Evolutionary conservation across 2,329 filamentous ascomycete species (phyloP).

Genomic region (Apiospora sp.): DNA sequence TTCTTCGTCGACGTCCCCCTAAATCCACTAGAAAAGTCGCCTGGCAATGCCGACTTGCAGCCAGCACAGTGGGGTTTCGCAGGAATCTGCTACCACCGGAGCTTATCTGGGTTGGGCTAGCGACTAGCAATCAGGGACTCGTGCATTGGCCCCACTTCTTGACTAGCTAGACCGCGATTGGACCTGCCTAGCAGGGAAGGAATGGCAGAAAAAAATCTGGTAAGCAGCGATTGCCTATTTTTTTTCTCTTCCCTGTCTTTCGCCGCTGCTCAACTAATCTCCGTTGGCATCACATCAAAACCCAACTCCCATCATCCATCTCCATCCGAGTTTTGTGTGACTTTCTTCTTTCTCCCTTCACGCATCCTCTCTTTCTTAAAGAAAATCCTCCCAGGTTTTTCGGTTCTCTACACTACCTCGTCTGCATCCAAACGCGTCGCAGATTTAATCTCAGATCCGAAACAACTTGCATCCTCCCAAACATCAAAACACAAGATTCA

Average conservation of each 20-base stretch:
- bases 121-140: constrained; percentile 10
- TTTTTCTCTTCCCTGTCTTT: constrained; percentile 23
- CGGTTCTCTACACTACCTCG: constrained; percentile 19
- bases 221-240: constrained; percentile 21
- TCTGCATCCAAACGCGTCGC: constrained; percentile 24
- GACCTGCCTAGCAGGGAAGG: constrained; percentile 3
- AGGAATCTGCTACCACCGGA: constrained; percentile 2
- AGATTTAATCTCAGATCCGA: constrained; percentile 20
- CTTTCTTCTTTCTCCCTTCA: constrained; percentile 15
- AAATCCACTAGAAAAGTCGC: constrained; percentile 15
- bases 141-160: constrained; percentile 6
- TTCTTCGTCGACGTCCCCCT: not conserved
- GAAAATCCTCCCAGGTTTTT: constrained; percentile 5
- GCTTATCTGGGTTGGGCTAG: constrained; percentile 10
- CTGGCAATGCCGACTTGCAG: not conserved
- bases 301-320: constrained; percentile 23
- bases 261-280: constrained; percentile 19
- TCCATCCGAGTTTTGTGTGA: constrained; percentile 16
- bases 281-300: constrained; percentile 22
- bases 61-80: not conserved
- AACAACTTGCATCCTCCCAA: not conserved
- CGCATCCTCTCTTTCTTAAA: constrained; percentile 16
- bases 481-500: constrained; percentile 10
- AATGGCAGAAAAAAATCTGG: constrained; percentile 17
- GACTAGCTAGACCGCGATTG: constrained; percentile 17